These are phyloP conservation scores for Cladosporium sphaerospermum DNA, from an alignment of 2,329 filamentous ascomycete species.

Conservation along the genomic window DNA sequence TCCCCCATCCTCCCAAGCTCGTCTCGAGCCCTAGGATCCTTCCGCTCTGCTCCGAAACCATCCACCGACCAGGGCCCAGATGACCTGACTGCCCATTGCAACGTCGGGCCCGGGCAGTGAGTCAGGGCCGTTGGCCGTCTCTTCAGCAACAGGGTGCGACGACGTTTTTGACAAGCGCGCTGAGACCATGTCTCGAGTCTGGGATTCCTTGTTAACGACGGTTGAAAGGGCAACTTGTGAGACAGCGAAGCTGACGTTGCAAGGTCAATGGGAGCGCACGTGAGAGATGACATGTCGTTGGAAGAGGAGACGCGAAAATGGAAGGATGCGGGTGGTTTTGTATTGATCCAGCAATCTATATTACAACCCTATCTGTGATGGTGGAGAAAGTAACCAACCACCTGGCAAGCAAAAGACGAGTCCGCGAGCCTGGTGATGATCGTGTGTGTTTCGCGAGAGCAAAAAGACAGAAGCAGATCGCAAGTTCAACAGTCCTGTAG, in stretches of 20 bases:
- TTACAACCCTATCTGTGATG: constrained; percentile 10
- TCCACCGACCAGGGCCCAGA: too few relatives aligned
- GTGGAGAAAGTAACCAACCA: not conserved
- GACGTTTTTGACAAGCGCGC: too few relatives aligned
- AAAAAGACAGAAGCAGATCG: not conserved
- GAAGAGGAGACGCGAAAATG: too few relatives aligned
- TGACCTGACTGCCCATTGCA: not conserved
- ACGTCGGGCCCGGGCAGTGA: not conserved
- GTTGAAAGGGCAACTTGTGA: too few relatives aligned
- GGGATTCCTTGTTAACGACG: too few relatives aligned
- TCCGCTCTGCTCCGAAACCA: too few relatives aligned
- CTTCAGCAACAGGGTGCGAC: too few relatives aligned
- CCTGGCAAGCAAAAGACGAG: not conserved
- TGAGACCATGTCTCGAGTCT: too few relatives aligned
- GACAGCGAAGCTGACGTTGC: too few relatives aligned
- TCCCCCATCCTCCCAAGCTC: too few relatives aligned
- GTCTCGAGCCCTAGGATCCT: too few relatives aligned
- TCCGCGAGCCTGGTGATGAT: not conserved
- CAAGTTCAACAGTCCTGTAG: constrained; percentile 3
- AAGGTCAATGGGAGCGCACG: too few relatives aligned
- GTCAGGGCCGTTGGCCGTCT: not conserved
- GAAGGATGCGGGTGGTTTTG: not conserved
- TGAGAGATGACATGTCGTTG: not conserved
- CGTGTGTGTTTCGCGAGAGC: not conserved
- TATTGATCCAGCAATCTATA: constrained; percentile 10